Evolutionary conservation across 2,329 filamentous ascomycete species (phyloP), one percentile per base, ranked within the genome.

Genomic region (Pyrenophora tritici-repentis): DNA sequence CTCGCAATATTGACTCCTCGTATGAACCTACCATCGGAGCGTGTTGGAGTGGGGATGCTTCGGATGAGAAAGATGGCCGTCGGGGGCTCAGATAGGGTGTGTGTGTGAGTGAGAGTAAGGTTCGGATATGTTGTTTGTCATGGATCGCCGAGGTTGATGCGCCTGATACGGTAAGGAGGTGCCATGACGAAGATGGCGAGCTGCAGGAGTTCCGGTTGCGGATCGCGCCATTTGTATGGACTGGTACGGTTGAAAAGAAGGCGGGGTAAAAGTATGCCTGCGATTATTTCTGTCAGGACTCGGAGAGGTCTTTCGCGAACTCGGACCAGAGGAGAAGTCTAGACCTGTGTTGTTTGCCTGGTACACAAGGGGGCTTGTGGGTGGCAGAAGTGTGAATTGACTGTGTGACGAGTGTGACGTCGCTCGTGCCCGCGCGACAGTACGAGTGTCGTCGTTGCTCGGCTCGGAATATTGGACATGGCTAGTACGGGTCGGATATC

Each of bases 21-120:
- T 97, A 99, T 1, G 93, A 97, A 2, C 94, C 94, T 2, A 97
- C 93, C 89, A 99, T 95, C 3, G 92, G 92, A 7, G 93, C 92
- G 73, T 95, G 91, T 49, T 93, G 89, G 22, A 94, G 78, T 3
- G 90, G 87, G 2, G 90, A 91, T 2, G 80, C 77, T 38, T 96
- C 92, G 0, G 87, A 86, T 13, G 84, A 82, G 38, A 90, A 78
- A 0, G 92, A 97, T 0, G 87, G 86, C 36, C 91, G 81, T 13
- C 80, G 72, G 2, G 84, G 78, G 3, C 81, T 79, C 7, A 82
- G 65, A 37, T 81, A 61, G 1, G 78, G 76, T 13, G 75, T 73
- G 48, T 77, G 75, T 4, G 78, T 76, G 24, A 71, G n/a, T n/a
- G 71, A 12, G 73, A 77, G 31, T 70, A 69, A 8, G 71, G 64